Evolutionary conservation across 768 basidiomycete genomes (phyloP).

Genomic region (Suillus occidentalis): DNA sequence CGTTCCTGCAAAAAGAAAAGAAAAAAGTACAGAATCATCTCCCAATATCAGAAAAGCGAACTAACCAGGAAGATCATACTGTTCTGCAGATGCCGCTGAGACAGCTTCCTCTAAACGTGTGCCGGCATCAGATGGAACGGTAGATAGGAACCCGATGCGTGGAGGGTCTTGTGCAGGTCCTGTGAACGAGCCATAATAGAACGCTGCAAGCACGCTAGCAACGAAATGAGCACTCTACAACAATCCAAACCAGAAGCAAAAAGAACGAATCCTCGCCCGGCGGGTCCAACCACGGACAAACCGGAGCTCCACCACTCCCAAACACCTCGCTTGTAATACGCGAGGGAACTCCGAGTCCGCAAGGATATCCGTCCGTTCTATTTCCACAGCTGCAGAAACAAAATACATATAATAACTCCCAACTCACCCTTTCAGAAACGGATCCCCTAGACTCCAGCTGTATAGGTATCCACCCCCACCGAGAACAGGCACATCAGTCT

Average conservation of each 20-base stretch:
- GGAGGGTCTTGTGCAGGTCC: constrained; percentile 69
- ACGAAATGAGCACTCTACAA: background rate
- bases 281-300: background rate
- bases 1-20: constrained; percentile 29
- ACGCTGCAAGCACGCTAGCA: constrained; percentile 60
- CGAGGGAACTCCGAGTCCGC: background rate
- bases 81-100: constrained; percentile 31
- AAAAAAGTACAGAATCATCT: background rate
- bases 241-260: background rate
- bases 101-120: constrained; percentile 38
- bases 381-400: background rate
- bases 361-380: constrained; percentile 8
- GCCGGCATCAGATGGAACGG: constrained; percentile 57
- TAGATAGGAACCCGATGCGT: constrained; percentile 70
- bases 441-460: constrained; percentile 76
- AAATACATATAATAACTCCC: background rate
- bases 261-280: background rate
- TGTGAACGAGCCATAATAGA: constrained; percentile 71
- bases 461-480: constrained; percentile 59
- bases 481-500: constrained; percentile 60
- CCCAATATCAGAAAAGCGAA: background rate
- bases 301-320: background rate
- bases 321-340: background rate
- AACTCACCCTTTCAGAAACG: constrained; percentile 72
- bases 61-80: constrained; percentile 30